Percentiles rank a stretch among this genome's conserved stretches.
phyloP scores from a whole-genome alignment of 2,329 filamentous ascomycete species.

The Paracoccidioides lutzii region DNA sequence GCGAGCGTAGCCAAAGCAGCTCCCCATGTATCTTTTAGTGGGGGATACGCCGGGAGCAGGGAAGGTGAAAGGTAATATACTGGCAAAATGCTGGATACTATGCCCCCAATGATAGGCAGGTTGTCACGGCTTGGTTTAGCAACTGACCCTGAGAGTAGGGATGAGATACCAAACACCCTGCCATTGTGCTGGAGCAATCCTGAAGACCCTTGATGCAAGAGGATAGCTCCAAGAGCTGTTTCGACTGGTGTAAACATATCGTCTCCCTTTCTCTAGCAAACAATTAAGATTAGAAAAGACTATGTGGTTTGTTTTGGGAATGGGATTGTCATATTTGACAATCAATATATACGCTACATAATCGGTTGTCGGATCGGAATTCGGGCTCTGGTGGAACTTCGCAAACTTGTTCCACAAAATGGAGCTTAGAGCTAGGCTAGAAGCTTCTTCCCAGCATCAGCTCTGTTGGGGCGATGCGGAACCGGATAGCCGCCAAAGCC shows the following conservation, averaged over 20 bases:
- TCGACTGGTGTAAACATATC: slow-evolving; percentile 42
- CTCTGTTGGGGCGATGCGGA: too few species aligned
- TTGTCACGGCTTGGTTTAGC: slow-evolving; percentile 30
- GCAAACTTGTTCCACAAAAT: too few species aligned
- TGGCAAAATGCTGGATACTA: slow-evolving; percentile 33
- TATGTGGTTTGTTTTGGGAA: too few species aligned
- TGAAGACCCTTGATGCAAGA: slow-evolving; percentile 39
- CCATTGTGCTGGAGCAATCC: slow-evolving; percentile 40
- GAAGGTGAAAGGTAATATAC: slow-evolving; percentile 33
- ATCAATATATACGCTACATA: neutral
- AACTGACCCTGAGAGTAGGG: slow-evolving; percentile 32
- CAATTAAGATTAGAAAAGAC: neutral
- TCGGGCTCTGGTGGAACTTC: slow-evolving; percentile 1
- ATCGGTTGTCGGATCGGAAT: neutral
- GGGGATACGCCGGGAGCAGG: slow-evolving; percentile 32
- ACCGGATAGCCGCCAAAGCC: too few species aligned
- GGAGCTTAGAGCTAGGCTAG: too few species aligned
- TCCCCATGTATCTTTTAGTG: slow-evolving; percentile 21
- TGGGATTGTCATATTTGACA: too few species aligned
- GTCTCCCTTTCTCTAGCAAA: neutral
- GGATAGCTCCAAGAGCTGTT: slow-evolving; percentile 38
- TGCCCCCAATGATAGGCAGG: slow-evolving; percentile 34
- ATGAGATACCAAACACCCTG: slow-evolving; percentile 39
- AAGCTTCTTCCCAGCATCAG: too few species aligned
- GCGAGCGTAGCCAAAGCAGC: slow-evolving; percentile 28